Evolutionary conservation across 192 early-diverging fungal species (phyloP).

Genomic region (Lobulomyces angularis): DNA sequence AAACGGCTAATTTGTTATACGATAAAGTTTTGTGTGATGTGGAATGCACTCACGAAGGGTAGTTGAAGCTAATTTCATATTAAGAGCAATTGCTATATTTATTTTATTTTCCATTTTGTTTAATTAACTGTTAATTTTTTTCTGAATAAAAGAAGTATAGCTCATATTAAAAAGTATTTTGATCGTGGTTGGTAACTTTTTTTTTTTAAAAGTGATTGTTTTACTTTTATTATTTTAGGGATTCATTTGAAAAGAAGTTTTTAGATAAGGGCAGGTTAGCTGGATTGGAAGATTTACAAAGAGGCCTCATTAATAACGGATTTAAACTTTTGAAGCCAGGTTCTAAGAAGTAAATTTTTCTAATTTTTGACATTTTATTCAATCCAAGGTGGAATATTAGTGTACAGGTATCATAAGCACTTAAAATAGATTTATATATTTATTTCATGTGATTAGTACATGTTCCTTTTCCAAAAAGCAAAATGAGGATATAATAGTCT

Average conservation of each 20-base stretch:
- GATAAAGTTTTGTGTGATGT: constrained; percentile 59
- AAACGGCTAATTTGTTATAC: constrained; percentile 28
- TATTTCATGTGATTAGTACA: constrained; percentile 17
- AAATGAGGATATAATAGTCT: constrained; percentile 74
- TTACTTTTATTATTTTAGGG: too few species aligned
- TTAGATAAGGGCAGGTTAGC: constrained; percentile 46
- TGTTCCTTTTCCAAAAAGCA: constrained; percentile 65
- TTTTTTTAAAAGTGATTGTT: too few species aligned
- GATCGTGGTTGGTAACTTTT: constrained; percentile 70
- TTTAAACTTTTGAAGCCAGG: constrained; percentile 38
- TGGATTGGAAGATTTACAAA: constrained; percentile 46
- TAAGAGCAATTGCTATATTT: constrained; percentile 2
- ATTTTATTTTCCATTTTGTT: background rate
- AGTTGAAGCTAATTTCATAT: too few species aligned
- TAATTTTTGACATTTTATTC: constrained; percentile 15
- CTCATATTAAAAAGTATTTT: constrained; percentile 52
- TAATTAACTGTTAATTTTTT: background rate
- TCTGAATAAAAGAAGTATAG: too few species aligned
- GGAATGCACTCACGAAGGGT: constrained; percentile 90
- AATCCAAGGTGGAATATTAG: constrained; percentile 63
- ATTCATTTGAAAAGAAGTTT: constrained; percentile 64
- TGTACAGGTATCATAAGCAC: constrained; percentile 69
- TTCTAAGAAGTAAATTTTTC: background rate
- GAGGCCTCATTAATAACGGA: constrained; percentile 58
- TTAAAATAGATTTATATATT: background rate